Percentiles rank a stretch among this genome's conserved stretches.
Conservation (phyloP, 306 rosid genomes). For the Adenanthera pavonina region DNA sequence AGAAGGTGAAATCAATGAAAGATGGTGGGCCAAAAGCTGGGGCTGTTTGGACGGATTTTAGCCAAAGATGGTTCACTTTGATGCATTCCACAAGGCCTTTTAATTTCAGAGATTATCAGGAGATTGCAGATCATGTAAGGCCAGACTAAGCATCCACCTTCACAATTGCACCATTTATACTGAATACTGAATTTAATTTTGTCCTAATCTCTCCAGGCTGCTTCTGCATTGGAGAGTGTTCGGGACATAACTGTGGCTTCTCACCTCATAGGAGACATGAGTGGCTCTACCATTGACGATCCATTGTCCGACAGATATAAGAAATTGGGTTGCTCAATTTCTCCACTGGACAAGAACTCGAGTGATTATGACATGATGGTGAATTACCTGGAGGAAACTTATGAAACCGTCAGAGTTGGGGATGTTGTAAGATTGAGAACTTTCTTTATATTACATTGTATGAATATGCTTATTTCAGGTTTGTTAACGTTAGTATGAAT, state of each 20-base stretch:
- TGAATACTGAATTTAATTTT: background rate
- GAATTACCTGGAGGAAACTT: constrained; percentile 78
- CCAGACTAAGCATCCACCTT: constrained; percentile 4
- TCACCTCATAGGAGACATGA: constrained; percentile 77
- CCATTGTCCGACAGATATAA: constrained; percentile 66
- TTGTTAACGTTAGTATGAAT: constrained; percentile 26
- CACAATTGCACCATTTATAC: background rate
- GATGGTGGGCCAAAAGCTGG: constrained; percentile 70
- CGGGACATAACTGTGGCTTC: constrained; percentile 80
- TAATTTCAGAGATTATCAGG: constrained; percentile 71
- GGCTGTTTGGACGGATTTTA: constrained; percentile 82
- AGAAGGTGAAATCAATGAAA: constrained; percentile 58
- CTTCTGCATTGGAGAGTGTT: constrained; percentile 69
- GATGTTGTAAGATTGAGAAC: constrained; percentile 56
- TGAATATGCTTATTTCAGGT: background rate
- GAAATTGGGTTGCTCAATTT: constrained; percentile 70
- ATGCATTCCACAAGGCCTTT: constrained; percentile 87
- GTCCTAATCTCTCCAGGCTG: constrained; percentile 57
- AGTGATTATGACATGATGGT: constrained; percentile 76
- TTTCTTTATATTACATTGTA: background rate
- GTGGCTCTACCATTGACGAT: constrained; percentile 77
- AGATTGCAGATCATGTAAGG: constrained; percentile 83
- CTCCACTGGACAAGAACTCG: constrained; percentile 61
- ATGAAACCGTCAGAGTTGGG: constrained; percentile 76
- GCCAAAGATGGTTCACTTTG: constrained; percentile 91